Percentiles rank a stretch among this genome's conserved stretches.
Conservation (phyloP, 768 basidiomycete species). For the Calocera viscosa region DNA sequence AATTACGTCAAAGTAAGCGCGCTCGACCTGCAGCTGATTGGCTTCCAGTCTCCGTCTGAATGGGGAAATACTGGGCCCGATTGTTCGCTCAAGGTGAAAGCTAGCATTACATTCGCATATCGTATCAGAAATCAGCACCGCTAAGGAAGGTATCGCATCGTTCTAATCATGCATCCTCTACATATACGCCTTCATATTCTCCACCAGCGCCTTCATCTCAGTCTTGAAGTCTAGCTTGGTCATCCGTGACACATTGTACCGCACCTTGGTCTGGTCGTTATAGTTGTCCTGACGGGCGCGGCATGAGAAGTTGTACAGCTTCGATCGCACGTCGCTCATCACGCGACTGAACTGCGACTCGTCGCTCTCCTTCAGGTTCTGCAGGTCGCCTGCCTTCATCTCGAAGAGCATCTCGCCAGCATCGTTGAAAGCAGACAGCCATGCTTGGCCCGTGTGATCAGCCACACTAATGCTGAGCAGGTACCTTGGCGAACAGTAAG, state of each 20-base stretch:
- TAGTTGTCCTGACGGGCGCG: constrained; percentile 79
- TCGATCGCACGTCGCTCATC: constrained; percentile 29
- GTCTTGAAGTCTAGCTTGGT: constrained; percentile 11
- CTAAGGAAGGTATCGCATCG: too few relatives aligned
- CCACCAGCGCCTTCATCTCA: constrained; percentile 1
- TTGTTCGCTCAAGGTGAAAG: background rate
- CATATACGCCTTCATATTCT: constrained; percentile 5
- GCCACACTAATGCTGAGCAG: constrained; percentile 75
- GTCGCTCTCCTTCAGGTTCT: constrained; percentile 49
- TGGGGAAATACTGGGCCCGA: too few relatives aligned
- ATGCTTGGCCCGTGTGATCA: constrained; percentile 81
- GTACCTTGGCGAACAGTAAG: constrained; percentile 26
- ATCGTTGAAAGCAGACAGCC: constrained; percentile 95
- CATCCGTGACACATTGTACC: constrained; percentile 15
- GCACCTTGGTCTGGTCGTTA: constrained; percentile 35
- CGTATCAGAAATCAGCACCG: too few relatives aligned
- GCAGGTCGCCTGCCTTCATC: constrained; percentile 63
- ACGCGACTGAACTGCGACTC: constrained; percentile 3
- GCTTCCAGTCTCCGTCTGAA: too few relatives aligned
- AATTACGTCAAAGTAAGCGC: too few relatives aligned
- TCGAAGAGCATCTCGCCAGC: constrained; percentile 65
- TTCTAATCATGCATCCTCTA: background rate
- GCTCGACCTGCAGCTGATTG: too few relatives aligned
- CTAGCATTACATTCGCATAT: too few relatives aligned
- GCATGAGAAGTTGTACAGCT: constrained; percentile 69